Evolutionary conservation across 441 rosid species (phyloP).

Genomic region (Kokia cookei): DNA sequence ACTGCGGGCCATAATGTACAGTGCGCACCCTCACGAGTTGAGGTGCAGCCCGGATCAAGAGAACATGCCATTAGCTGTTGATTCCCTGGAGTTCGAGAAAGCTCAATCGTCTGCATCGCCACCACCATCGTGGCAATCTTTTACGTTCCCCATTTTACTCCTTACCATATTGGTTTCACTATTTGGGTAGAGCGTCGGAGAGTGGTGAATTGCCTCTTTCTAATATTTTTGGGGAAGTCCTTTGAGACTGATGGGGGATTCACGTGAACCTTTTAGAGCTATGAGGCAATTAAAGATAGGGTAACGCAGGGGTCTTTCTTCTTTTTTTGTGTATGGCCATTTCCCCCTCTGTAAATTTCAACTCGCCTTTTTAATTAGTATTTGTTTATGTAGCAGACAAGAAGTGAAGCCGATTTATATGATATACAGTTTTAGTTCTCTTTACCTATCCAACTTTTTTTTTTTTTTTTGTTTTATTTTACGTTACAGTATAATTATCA

Average conservation of each 20-base stretch:
- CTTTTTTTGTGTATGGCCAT: slow-evolving; percentile 10
- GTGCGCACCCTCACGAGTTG: slow-evolving; percentile 63
- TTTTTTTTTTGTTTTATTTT: no score
- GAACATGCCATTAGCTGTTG: slow-evolving; percentile 98
- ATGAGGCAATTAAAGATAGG: slow-evolving; percentile 27
- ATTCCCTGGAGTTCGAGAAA: slow-evolving; percentile 71
- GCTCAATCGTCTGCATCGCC: slow-evolving; percentile 31
- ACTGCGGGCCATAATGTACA: slow-evolving; percentile 90
- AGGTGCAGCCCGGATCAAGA: slow-evolving; percentile 97
- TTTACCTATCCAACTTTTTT: background rate
- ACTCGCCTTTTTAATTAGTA: slow-evolving; percentile 11
- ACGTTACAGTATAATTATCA: no score
- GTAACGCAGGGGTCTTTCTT: slow-evolving; percentile 3
- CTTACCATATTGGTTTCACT: slow-evolving; percentile 30
- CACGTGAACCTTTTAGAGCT: no score
- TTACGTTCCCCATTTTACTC: slow-evolving; percentile 30
- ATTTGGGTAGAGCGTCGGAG: slow-evolving; percentile 11
- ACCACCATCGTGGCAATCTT: background rate
- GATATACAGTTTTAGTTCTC: background rate
- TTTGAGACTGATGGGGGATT: slow-evolving; percentile 9
- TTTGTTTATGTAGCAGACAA: background rate
- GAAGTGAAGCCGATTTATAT: background rate
- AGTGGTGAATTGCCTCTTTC: background rate
- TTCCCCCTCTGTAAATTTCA: slow-evolving; percentile 42
- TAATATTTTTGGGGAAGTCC: background rate